A percentile compares a stretch with the other conserved stretches of the same genome.
Conservation (phyloP, 495 filamentous ascomycete genomes). For the Xylaria castorea region DNA sequence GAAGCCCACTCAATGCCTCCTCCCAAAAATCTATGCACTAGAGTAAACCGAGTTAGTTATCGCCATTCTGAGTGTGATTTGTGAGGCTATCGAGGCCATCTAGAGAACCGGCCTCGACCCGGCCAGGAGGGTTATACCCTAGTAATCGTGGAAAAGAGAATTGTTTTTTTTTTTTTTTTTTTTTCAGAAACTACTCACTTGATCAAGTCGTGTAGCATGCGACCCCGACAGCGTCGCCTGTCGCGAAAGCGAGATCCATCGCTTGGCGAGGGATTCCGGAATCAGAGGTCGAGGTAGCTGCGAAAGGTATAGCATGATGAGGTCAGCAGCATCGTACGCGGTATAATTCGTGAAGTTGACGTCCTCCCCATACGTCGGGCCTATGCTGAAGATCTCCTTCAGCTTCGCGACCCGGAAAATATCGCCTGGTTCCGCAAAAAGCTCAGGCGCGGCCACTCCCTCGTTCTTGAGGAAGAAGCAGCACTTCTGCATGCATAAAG, state of each 20-base stretch:
- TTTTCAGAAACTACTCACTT: conserved; percentile 24
- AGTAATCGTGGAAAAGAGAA: background rate
- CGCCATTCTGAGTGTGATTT: background rate
- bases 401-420: conserved; percentile 41
- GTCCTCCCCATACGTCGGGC: conserved; percentile 48
- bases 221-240: conserved; percentile 44
- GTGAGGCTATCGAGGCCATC: background rate
- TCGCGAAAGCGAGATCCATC: conserved; percentile 49
- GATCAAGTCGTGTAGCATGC: conserved; percentile 44
- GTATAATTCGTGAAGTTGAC: conserved; percentile 47
- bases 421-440: conserved; percentile 49
- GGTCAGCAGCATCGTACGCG: conserved; percentile 50
- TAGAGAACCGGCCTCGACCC: background rate
- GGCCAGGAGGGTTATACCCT: background rate
- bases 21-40: conserved; percentile 56
- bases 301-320: conserved; percentile 49
- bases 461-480: conserved; percentile 50
- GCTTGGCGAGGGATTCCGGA: conserved; percentile 44
- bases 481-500: conserved; percentile 52
- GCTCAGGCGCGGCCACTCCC: conserved; percentile 42
- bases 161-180: too few relatives aligned
- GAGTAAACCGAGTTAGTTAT: background rate
- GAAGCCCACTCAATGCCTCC: conserved; percentile 50
- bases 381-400: conserved; percentile 44
- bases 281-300: conserved; percentile 49